Percentiles rank a stretch among this genome's conserved stretches.
Conservation (phyloP, 805 yeast species). For the Candida pseudoglaebosa region DNA sequence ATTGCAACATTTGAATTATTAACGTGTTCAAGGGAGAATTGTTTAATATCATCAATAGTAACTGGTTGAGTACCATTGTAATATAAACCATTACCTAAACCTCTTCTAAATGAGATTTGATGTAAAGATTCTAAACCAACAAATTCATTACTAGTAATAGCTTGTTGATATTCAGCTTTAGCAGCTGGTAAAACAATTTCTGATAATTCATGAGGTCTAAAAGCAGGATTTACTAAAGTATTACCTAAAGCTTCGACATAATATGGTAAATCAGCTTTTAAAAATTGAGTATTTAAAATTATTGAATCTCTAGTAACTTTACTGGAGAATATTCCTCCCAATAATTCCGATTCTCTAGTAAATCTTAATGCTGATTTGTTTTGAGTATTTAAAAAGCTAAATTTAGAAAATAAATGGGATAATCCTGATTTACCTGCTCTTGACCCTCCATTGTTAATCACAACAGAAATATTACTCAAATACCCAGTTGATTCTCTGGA, state of each 20-base stretch:
- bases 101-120: conserved; percentile 77
- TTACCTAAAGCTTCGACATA: conserved; percentile 82
- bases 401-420: conserved; percentile 80
- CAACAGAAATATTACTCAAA: conserved; percentile 73
- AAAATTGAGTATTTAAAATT: conserved; percentile 74
- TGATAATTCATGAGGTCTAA: conserved; percentile 75
- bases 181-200: conserved; percentile 85
- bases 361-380: conserved; percentile 86
- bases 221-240: conserved; percentile 64
- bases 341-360: conserved; percentile 89
- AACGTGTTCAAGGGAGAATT: conserved; percentile 65
- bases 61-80: conserved; percentile 59
- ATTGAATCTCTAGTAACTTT: conserved; percentile 79
- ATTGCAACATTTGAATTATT: conserved; percentile 68
- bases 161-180: conserved; percentile 54
- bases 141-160: conserved; percentile 48
- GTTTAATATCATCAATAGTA: conserved; percentile 60
- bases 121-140: conserved; percentile 76
- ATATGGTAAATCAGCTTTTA: conserved; percentile 86
- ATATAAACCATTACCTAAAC: conserved; percentile 79
- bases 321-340: conserved; percentile 78
- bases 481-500: conserved; percentile 60
- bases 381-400: conserved; percentile 77
- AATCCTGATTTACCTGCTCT: conserved; percentile 72
- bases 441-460: conserved; percentile 80